These are phyloP conservation scores for Pisolithus marmoratus DNA, from an alignment of 768 basidiomycete species.

Conservation along the genomic window DNA sequence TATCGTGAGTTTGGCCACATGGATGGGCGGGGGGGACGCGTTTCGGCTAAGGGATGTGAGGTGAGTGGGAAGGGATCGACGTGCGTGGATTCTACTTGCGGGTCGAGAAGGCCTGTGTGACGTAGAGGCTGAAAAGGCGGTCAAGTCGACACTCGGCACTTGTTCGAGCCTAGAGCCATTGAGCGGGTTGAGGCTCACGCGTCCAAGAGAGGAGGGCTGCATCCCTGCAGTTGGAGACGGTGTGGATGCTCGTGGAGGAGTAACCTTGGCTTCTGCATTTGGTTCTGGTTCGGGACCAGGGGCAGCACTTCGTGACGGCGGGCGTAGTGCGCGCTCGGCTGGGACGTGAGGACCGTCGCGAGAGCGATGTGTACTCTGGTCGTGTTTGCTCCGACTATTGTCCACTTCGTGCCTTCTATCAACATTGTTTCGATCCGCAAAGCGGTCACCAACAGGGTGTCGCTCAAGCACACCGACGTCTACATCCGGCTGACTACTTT, in stretches of 20 bases:
- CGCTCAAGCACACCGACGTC: not conserved
- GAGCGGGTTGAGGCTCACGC: constrained; percentile 14
- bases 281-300: too few relatives aligned
- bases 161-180: not conserved
- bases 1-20: not conserved
- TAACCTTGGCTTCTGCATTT: constrained; percentile 5
- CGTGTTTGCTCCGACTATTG: too few relatives aligned
- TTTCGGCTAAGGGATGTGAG: constrained; percentile 1
- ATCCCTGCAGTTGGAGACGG: not conserved
- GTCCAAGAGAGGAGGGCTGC: constrained; percentile 8
- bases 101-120: constrained; percentile 9
- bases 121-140: constrained; percentile 6
- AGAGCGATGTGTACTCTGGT: too few relatives aligned
- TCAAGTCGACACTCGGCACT: constrained; percentile 21
- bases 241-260: constrained; percentile 6
- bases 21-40: not conserved
- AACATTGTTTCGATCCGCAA: too few relatives aligned
- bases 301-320: too few relatives aligned
- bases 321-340: too few relatives aligned
- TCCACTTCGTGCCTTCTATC: too few relatives aligned
- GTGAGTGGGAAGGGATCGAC: constrained; percentile 15
- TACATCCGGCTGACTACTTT: not conserved
- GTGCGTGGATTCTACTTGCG: not conserved
- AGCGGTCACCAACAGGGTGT: too few relatives aligned
- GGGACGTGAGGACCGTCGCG: too few relatives aligned